phyloP scores from a whole-genome alignment of 2,329 filamentous ascomycete genomes.

The Alternaria consortialis region DNA sequence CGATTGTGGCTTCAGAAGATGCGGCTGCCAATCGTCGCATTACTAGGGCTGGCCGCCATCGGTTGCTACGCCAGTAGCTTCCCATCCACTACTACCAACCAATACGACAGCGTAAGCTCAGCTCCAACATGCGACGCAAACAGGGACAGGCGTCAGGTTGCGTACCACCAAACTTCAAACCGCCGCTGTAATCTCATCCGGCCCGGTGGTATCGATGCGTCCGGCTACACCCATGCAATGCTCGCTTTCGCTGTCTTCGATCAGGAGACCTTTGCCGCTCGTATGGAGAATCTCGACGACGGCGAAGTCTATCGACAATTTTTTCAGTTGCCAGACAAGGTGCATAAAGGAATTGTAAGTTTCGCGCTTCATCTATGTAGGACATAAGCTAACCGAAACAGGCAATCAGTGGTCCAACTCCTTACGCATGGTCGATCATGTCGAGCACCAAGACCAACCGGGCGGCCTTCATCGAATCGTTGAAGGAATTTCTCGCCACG shows the following conservation, averaged over 20 bases:
- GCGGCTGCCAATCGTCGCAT: background rate
- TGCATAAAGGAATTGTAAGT: slow-evolving; percentile 27
- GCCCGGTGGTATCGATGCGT: slow-evolving; percentile 32
- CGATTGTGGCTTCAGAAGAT: background rate
- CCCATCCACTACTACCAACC: background rate
- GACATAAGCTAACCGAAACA: background rate
- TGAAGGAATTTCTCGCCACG: slow-evolving; percentile 53
- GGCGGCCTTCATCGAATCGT: slow-evolving; percentile 49
- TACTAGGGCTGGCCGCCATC: background rate
- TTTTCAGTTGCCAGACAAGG: slow-evolving; percentile 18
- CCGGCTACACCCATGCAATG: slow-evolving; percentile 36
- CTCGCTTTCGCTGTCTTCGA: slow-evolving; percentile 56
- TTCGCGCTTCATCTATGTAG: background rate
- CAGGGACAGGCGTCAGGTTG: slow-evolving; percentile 11
- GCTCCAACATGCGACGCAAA: background rate
- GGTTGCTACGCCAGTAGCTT: background rate
- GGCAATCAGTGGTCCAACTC: slow-evolving; percentile 52
- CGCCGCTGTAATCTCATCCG: slow-evolving; percentile 34
- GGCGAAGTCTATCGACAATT: slow-evolving; percentile 31
- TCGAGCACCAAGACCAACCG: slow-evolving; percentile 38
- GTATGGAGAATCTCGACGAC: slow-evolving; percentile 24
- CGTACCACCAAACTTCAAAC: slow-evolving; percentile 37
- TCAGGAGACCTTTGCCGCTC: slow-evolving; percentile 42
- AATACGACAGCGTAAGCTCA: background rate
- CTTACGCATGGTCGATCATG: slow-evolving; percentile 50